A percentile compares a stretch with the other conserved stretches of the same genome.
Evolutionary conservation across 306 rosid genomes (phyloP).

Genomic region (Castanea sativa): DNA sequence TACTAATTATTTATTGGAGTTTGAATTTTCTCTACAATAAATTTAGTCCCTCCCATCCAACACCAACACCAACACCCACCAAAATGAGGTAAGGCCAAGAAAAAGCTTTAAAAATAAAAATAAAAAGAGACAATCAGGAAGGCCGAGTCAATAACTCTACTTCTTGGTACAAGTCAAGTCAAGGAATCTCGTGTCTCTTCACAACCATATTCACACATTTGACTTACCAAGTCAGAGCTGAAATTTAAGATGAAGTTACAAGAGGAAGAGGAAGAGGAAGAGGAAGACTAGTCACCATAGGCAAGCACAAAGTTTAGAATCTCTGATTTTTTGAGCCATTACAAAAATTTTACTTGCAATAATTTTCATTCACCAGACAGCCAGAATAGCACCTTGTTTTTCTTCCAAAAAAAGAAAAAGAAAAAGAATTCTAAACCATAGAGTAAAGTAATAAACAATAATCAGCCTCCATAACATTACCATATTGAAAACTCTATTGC

Average conservation of each 20-base stretch:
- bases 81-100: neutral
- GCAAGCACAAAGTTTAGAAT: slow-evolving; percentile 10
- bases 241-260: neutral
- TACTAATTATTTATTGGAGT: neutral
- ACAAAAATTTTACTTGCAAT: neutral
- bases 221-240: neutral
- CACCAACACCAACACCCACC: too few relatives aligned
- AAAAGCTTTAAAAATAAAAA: neutral
- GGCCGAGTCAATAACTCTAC: neutral
- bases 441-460: neutral
- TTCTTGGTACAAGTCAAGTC: neutral
- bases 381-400: neutral
- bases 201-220: neutral
- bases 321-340: neutral
- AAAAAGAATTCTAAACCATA: neutral
- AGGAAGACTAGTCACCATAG: slow-evolving; percentile 3
- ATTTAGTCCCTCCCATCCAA: too few relatives aligned
- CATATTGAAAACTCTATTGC: neutral
- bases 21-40: neutral
- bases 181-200: neutral
- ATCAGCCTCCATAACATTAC: neutral
- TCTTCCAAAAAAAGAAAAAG: neutral
- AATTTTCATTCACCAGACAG: neutral
- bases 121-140: neutral
- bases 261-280: neutral